Base-by-base conservation (phyloP, 805 yeast genomes). In the Wickerhamiella domercqiae region DNA sequence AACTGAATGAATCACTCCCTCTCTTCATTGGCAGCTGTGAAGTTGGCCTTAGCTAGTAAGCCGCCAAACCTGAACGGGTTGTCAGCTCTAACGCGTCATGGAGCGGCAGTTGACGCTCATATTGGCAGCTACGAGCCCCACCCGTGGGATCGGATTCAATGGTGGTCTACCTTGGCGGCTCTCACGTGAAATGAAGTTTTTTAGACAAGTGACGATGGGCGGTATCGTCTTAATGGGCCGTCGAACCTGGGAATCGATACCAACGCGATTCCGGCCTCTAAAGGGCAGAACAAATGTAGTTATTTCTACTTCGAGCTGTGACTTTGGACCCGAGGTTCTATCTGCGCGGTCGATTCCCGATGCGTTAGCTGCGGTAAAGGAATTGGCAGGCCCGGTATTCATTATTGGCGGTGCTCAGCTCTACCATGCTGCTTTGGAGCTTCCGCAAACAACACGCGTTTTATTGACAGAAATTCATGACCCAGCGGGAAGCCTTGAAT, bases 211-310 rank as follows among this genome's bases (percentile, higher is more conserved):
- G 13, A 90, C 98, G 0, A 53, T 50, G 18, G 54, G 59, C n/a
- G 40, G 41, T 9, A 44, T 53, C 19, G 97, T 90, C 11, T 67
- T 90, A 3, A 90, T 90, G 98, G 98, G 98, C 11, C 68, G 96
- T 41, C 79, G 75, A 52, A 87, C 97, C 2, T 90, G 96, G 94
- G 90, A 84, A 22, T 80, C 94, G 5, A 86, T 90, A 22, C 97
- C 98, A 0, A 43, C 58, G 1, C 75, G 68, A 53, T 90, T 83
- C 59, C 64, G 94, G 44, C 98, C 98, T 0, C 64, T 90, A 32
- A 75, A 77, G 2, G 71, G 65, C 35, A 67, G 98, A 40, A 39
- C 73, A 20, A 90, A 90, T 55, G 72, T 84, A 11, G 73, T 90
- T 0, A 59, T 90, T 7, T 78, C 93, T 19, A 52, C 55, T 32